Evolutionary conservation across 371 early-diverging fungal genomes (phyloP).

Genomic region (Saksenaea oblongispora): DNA sequence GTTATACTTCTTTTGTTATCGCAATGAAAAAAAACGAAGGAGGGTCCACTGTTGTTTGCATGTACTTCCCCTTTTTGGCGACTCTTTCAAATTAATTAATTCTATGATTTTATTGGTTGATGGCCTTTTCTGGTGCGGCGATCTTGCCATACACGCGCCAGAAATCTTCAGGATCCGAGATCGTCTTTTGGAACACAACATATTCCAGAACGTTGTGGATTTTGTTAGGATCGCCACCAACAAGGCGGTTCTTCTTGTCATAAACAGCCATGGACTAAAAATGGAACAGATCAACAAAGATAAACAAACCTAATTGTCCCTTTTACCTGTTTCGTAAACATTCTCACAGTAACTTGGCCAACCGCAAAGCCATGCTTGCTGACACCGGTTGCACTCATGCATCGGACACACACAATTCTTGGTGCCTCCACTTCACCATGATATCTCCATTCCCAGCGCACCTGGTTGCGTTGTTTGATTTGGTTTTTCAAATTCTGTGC

Average conservation of each 20-base stretch:
- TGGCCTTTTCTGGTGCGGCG: conserved; percentile 47
- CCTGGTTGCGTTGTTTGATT: conserved; percentile 59
- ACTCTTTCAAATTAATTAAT: background rate
- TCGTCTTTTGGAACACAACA: conserved; percentile 71
- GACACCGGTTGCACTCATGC: conserved; percentile 43
- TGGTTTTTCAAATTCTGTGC: conserved; percentile 64
- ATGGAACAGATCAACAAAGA: background rate
- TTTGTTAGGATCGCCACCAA: conserved; percentile 61
- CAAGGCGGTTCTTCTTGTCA: conserved; percentile 58
- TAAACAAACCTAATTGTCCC: background rate
- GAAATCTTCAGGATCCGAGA: conserved; percentile 63
- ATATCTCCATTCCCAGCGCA: conserved; percentile 68
- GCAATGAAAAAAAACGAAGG: too few species aligned
- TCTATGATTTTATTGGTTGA: conserved; percentile 17
- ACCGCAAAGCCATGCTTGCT: conserved; percentile 55
- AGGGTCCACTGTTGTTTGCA: too few species aligned
- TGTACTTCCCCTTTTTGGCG: too few species aligned
- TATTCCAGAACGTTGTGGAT: conserved; percentile 65
- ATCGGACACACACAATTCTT: conserved; percentile 66
- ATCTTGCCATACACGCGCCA: conserved; percentile 78
- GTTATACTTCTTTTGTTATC: too few species aligned
- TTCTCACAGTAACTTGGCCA: conserved; percentile 69
- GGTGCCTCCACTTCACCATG: conserved; percentile 62
- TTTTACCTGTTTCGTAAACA: conserved; percentile 66
- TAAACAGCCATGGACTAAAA: conserved; percentile 61